A percentile compares a stretch with the other conserved stretches of the same genome.
Conservation (phyloP, 2,329 filamentous ascomycete species). For the Ceratocystis colombiana region DNA sequence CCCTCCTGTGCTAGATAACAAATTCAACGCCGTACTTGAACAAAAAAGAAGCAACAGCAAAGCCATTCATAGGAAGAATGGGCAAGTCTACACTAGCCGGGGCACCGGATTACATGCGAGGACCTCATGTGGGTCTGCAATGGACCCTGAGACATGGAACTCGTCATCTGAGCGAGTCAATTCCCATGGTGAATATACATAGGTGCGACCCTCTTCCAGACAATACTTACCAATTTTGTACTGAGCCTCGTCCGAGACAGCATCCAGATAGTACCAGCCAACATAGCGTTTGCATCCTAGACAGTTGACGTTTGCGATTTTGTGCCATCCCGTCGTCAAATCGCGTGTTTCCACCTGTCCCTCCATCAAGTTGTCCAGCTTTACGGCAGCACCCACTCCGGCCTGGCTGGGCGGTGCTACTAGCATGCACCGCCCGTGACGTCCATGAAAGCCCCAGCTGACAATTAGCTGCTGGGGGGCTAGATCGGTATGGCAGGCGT, state of each 20-base stretch:
- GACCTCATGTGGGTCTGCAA: background rate
- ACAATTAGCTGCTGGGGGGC: slow-evolving; percentile 52
- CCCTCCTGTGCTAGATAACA: background rate
- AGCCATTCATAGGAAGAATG: background rate
- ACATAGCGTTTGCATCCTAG: slow-evolving; percentile 45
- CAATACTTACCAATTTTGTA: slow-evolving; percentile 64
- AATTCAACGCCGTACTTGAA: slow-evolving; percentile 2
- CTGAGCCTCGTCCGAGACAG: slow-evolving; percentile 47
- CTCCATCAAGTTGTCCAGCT: slow-evolving; percentile 46
- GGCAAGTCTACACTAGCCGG: background rate
- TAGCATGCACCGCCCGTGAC: slow-evolving; percentile 54
- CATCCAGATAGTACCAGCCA: slow-evolving; percentile 61
- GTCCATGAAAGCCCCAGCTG: slow-evolving; percentile 56
- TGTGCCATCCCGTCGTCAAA: slow-evolving; percentile 53
- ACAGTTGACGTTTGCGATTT: slow-evolving; percentile 55
- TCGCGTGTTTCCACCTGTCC: slow-evolving; percentile 47
- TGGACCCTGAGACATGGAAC: background rate
- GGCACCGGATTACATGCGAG: too few relatives aligned
- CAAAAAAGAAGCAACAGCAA: background rate
- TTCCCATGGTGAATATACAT: slow-evolving; percentile 15
- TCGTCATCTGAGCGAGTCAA: slow-evolving; percentile 3
- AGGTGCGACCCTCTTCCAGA: slow-evolving; percentile 42
- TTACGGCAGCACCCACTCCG: slow-evolving; percentile 28
- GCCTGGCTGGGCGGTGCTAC: slow-evolving; percentile 37
- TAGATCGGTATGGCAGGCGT: slow-evolving; percentile 49